Percentiles rank a stretch among this genome's conserved stretches.
Conservation (phyloP, 139 green algal genomes). For the Closterium sp. region DNA sequence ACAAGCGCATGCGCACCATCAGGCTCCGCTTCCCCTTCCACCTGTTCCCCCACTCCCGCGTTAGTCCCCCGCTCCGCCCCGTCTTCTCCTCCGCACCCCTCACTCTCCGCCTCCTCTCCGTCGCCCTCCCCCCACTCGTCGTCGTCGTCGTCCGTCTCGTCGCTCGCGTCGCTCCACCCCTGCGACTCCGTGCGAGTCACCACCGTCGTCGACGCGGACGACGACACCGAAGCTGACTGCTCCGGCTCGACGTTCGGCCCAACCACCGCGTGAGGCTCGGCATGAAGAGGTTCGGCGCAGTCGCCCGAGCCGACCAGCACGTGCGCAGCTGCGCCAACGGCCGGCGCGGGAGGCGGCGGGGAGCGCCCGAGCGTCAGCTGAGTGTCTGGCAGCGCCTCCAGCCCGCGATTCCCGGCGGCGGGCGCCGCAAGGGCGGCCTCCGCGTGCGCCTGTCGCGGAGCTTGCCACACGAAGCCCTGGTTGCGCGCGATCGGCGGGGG, state of each 20-base stretch:
- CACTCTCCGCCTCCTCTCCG: neutral
- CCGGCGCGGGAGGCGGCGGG: neutral
- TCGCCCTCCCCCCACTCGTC: neutral
- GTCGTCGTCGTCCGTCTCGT: neutral
- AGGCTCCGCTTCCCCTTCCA: neutral
- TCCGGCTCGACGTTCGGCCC: neutral
- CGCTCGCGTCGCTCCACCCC: neutral
- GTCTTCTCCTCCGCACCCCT: neutral
- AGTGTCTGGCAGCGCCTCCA: neutral
- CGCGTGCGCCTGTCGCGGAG: neutral
- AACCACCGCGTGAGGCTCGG: neutral
- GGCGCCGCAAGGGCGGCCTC: neutral
- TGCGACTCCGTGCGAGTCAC: neutral
- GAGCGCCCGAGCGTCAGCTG: neutral
- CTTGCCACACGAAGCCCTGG: neutral
- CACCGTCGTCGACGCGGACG: neutral
- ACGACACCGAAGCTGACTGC: neutral
- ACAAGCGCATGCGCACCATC: neutral
- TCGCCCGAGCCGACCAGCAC: neutral
- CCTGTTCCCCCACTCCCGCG: neutral
- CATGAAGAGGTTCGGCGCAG: neutral
- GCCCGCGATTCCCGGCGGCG: neutral
- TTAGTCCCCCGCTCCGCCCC: neutral
- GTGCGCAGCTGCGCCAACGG: neutral
- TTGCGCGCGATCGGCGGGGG: neutral